Base-by-base conservation (phyloP, 768 basidiomycete species). In the Psilocybe azurescens region DNA sequence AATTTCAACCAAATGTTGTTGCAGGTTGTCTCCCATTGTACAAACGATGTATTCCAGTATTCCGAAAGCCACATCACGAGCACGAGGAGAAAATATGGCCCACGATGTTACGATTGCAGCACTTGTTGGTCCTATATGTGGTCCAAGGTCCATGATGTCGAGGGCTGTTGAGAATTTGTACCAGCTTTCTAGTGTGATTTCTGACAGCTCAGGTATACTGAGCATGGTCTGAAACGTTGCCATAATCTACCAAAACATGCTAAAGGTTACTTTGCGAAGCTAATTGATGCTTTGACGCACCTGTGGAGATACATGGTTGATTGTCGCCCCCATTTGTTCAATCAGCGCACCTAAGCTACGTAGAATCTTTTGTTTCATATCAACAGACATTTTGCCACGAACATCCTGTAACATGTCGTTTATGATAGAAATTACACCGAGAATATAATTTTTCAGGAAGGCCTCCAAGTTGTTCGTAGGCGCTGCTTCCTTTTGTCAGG, bases 181-280 rank as follows among this genome's bases (percentile, higher is more conserved):
- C 95, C 95, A 99, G 41, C 88, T 91, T 33, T 85, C 78, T 2
- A 99, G 78, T 0, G 94, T 91, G 6, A 88, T 89, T 60, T 91
- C 86, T 0, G 92, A 85, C 6, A 99, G 81, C 62, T 90, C 90
- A 0, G 84, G 83, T 10, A 93, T 81, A 36, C 79, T 74, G n/a
- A 97, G 82, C 77, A 90, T 92, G 5, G 92, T 94, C 76, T 99
- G 97, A 41, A 99, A 84, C 16, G 91, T 95, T 0, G 97, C 95
- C 92, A 99, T 95, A 67, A 98, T 89, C 97, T 99, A 64, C 14
- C 38, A 38, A 41, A 3, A 16, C 3, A 30, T 36, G 20, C 13
- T n/a, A 38, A 33, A 9, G 1, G 41, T 47, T 14, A 6, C 28
- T 18, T 14, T 29, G 36, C 11, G 48, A 24, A 38, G 24, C 13